These are phyloP conservation scores for Ganoderma leucocontextum DNA, from an alignment of 1,284 basidiomycete genomes.

Conservation along the genomic window DNA sequence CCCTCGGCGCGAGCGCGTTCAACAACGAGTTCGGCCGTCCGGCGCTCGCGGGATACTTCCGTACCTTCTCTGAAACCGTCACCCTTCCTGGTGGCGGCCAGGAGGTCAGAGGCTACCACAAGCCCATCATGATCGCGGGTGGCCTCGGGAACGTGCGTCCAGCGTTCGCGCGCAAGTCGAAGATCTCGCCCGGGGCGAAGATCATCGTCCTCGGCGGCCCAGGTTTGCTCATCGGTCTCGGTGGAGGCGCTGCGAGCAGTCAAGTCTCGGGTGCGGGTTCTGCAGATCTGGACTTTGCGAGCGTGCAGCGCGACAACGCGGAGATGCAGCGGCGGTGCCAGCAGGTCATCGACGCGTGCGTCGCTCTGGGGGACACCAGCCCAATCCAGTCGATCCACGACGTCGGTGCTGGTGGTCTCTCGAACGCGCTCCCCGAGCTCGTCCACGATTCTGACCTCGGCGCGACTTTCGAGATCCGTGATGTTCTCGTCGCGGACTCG, in stretches of 20 bases:
- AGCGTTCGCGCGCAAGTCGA: slow-evolving; percentile 79
- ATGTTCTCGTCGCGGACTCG: slow-evolving; percentile 91
- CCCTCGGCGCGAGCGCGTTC: slow-evolving; percentile 94
- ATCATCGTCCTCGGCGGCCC: slow-evolving; percentile 97
- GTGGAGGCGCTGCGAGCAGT: slow-evolving; percentile 95
- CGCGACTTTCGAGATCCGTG: slow-evolving; percentile 93
- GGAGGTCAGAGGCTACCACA: slow-evolving; percentile 96
- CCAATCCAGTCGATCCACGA: slow-evolving; percentile 98
- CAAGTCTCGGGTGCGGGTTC: slow-evolving; percentile 89
- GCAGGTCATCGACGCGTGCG: slow-evolving; percentile 95
- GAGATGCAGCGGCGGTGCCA: slow-evolving; percentile 98
- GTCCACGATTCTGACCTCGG: slow-evolving; percentile 95
- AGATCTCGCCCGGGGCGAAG: slow-evolving; percentile 82
- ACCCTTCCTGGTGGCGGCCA: slow-evolving; percentile 52
- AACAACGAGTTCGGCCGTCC: slow-evolving; percentile 99
- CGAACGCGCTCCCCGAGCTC: slow-evolving; percentile 96
- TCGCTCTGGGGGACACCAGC: slow-evolving; percentile 70
- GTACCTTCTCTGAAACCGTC: slow-evolving; percentile 86
- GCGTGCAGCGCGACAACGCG: slow-evolving; percentile 97
- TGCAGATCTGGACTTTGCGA: slow-evolving; percentile 95
- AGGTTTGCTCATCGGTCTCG: slow-evolving; percentile 95
- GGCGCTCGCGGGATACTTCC: slow-evolving; percentile 86
- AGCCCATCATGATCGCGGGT: slow-evolving; percentile 99
- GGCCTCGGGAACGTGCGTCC: slow-evolving; percentile 94
- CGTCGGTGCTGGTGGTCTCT: slow-evolving; percentile 96